These are phyloP conservation scores for Sclerotinia glacialis DNA, from an alignment of 2,329 filamentous ascomycete species.

Conservation along the genomic window DNA sequence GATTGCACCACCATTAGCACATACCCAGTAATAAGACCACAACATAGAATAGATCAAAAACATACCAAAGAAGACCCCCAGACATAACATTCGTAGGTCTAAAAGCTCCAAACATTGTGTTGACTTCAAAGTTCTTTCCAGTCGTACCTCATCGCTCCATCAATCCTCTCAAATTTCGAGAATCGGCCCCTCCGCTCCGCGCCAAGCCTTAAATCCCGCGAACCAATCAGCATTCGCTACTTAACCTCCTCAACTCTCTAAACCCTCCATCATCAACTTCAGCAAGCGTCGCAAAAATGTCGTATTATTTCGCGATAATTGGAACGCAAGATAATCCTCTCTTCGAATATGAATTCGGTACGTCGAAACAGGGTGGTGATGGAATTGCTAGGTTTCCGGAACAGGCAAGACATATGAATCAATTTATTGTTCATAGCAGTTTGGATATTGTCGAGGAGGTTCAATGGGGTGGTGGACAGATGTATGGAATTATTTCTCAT, in stretches of 20 bases:
- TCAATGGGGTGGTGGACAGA: conserved; percentile 83
- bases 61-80: conserved; percentile 78
- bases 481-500: conserved; percentile 54
- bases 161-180: conserved; percentile 25
- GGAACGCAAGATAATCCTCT: conserved; percentile 93
- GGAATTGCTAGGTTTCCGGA: conserved; percentile 85
- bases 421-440: conserved; percentile 93
- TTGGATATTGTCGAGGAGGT: conserved; percentile 95
- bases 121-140: conserved; percentile 25
- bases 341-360: conserved; percentile 96
- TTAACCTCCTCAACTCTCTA: conserved; percentile 21
- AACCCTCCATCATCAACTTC: conserved; percentile 17
- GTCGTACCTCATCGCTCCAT: neutral
- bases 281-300: conserved; percentile 58
- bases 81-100: conserved; percentile 73
- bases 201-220: conserved; percentile 30
- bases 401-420: conserved; percentile 88
- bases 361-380: conserved; percentile 92
- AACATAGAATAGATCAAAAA: conserved; percentile 4
- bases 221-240: conserved; percentile 33
- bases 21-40: neutral
- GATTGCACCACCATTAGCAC: conserved; percentile 27
- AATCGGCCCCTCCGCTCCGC: conserved; percentile 27
- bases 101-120: conserved; percentile 76
- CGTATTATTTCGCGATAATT: conserved; percentile 97